Conservation (phyloP, 75 land plant species). For the Larix kaempferi region DNA sequence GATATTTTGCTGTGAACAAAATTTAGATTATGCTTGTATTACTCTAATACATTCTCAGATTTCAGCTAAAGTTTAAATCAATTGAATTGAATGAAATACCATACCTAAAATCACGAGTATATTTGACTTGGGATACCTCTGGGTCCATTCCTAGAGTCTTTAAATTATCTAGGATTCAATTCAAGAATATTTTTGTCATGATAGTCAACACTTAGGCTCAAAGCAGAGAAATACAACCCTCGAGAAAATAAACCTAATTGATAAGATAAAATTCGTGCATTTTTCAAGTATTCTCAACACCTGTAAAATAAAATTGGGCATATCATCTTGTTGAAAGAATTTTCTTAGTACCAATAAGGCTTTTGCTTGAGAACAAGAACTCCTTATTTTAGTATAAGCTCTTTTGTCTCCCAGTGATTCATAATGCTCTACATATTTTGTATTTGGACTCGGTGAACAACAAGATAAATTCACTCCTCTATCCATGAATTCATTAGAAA, state of each 20-base stretch:
- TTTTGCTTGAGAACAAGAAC: neutral
- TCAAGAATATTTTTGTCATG: neutral
- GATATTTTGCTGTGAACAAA: too few relatives aligned
- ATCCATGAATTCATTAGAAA: neutral
- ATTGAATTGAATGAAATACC: too few relatives aligned
- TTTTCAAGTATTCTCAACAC: neutral
- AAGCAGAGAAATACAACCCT: neutral
- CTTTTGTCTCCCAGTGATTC: neutral
- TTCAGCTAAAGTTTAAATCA: too few relatives aligned
- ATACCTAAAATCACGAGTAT: too few relatives aligned
- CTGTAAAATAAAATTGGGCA: neutral
- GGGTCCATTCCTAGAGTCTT: too few relatives aligned
- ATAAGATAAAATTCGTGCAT: neutral
- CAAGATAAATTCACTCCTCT: neutral
- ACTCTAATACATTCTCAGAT: too few relatives aligned
- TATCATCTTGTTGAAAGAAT: neutral
- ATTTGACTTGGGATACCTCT: too few relatives aligned
- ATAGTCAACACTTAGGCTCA: neutral
- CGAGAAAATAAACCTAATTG: too few relatives aligned
- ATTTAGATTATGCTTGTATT: too few relatives aligned
- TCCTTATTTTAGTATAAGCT: conserved; percentile 4
- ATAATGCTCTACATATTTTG: neutral
- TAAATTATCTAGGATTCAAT: neutral
- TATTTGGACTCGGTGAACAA: neutral
- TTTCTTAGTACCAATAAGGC: neutral